Evolutionary conservation across 305 asterid genomes (phyloP).

Genomic region (Fraxinus xanthoxyloides): DNA sequence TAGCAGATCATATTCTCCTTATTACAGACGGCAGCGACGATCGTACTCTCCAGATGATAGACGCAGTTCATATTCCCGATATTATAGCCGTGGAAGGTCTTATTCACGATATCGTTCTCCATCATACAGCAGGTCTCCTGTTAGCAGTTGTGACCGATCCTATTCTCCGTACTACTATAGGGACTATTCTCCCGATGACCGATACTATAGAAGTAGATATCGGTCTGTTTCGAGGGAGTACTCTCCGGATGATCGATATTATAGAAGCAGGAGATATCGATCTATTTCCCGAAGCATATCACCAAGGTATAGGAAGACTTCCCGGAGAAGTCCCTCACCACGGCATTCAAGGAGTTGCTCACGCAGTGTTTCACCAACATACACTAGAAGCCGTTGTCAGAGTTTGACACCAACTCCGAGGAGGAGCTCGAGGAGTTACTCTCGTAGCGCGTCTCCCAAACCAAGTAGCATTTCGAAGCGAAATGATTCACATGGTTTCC

Average conservation of each 20-base stretch:
- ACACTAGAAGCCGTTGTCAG: slow-evolving; percentile 39
- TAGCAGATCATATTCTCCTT: slow-evolving; percentile 47
- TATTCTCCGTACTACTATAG: slow-evolving; percentile 32
- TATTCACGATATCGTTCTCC: slow-evolving; percentile 48
- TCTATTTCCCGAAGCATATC: slow-evolving; percentile 43
- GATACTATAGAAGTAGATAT: not conserved
- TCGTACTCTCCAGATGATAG: slow-evolving; percentile 26
- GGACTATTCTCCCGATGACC: slow-evolving; percentile 26
- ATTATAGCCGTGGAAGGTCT: slow-evolving; percentile 42
- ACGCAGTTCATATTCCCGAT: slow-evolving; percentile 32
- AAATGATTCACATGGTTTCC: slow-evolving; percentile 24
- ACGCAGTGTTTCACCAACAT: slow-evolving; percentile 33
- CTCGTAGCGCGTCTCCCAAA: slow-evolving; percentile 14
- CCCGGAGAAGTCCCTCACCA: slow-evolving; percentile 31
- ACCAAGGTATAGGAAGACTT: slow-evolving; percentile 30
- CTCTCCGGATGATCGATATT: slow-evolving; percentile 30
- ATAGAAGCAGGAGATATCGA: slow-evolving; percentile 28
- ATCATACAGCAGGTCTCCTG: slow-evolving; percentile 54
- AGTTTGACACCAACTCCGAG: slow-evolving; percentile 35
- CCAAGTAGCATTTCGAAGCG: not conserved
- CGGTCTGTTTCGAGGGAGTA: slow-evolving; percentile 15
- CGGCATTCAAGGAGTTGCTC: slow-evolving; percentile 35
- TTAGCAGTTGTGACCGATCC: slow-evolving; percentile 35
- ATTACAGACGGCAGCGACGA: slow-evolving; percentile 32
- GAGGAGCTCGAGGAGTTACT: slow-evolving; percentile 13